phyloP scores from a whole-genome alignment of 306 rosid genomes.

The Malus fusca region DNA sequence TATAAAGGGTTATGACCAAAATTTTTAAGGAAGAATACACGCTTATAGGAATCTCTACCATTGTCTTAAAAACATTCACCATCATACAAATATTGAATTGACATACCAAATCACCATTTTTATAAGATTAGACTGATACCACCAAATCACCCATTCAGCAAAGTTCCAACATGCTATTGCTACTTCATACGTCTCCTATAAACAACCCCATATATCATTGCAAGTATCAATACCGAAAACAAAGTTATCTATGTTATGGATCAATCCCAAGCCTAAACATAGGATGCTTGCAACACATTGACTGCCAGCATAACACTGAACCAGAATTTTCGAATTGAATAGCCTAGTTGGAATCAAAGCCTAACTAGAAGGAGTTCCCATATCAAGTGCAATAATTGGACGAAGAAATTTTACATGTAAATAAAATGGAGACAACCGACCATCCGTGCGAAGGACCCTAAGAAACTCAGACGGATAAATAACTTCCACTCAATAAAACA shows the following conservation, averaged over 20 bases:
- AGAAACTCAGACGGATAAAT: not conserved
- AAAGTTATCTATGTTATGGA: not conserved
- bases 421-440: not conserved
- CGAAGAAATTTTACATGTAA: not conserved
- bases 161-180: not conserved
- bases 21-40: not conserved
- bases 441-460: not conserved
- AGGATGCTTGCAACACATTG: not conserved
- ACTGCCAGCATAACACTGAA: not conserved
- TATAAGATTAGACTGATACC: not conserved
- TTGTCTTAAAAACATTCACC: not conserved
- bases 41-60: not conserved
- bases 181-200: not conserved
- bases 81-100: not conserved
- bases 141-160: not conserved
- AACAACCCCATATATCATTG: not conserved
- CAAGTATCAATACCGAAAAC: not conserved
- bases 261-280: not conserved
- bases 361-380: not conserved
- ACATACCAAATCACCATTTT: not conserved
- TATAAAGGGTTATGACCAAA: not conserved
- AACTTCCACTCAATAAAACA: not conserved
- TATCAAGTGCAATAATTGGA: not conserved
- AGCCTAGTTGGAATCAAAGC: not conserved
- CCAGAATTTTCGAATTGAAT: not conserved